These are phyloP conservation scores for Udeniomyces megalosporus DNA, from an alignment of 768 basidiomycete species.

Conservation along the genomic window DNA sequence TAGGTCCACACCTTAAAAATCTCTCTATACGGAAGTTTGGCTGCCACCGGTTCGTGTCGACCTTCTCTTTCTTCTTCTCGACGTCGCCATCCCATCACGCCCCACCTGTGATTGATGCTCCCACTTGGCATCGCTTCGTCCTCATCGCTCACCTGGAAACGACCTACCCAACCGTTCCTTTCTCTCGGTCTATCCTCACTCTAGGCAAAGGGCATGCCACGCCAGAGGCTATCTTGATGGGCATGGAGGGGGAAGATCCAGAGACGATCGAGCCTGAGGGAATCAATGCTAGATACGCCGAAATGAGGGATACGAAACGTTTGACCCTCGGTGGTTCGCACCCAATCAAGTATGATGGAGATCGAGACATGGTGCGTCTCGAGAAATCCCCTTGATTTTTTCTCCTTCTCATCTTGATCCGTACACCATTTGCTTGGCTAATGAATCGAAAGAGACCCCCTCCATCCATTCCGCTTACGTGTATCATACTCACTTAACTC, in stretches of 20 bases:
- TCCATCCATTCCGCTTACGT: too few species aligned
- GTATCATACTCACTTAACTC: too few species aligned
- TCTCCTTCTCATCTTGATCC: constrained; percentile 32
- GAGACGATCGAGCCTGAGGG: constrained; percentile 57
- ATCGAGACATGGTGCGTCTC: constrained; percentile 54
- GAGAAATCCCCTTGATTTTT: not conserved
- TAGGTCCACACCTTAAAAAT: constrained; percentile 71
- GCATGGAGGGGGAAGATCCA: constrained; percentile 43
- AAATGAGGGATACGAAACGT: constrained; percentile 48
- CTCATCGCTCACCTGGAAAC: too few species aligned
- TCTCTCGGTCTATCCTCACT: not conserved
- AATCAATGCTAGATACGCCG: constrained; percentile 19
- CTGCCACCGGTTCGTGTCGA: constrained; percentile 64
- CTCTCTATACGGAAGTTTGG: constrained; percentile 79
- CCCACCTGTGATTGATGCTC: too few species aligned
- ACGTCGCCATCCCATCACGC: too few species aligned
- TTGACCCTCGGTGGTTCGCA: constrained; percentile 58
- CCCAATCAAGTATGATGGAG: constrained; percentile 58
- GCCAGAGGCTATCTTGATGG: constrained; percentile 27
- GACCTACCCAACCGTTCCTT: not conserved
- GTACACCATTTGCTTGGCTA: constrained; percentile 46
- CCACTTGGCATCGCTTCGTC: too few species aligned
- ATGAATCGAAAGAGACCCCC: too few species aligned
- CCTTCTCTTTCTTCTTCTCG: too few species aligned
- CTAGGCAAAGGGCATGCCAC: constrained; percentile 27